phyloP scores from a whole-genome alignment of 192 early-diverging fungal species.

The Spinellus fusiger region DNA sequence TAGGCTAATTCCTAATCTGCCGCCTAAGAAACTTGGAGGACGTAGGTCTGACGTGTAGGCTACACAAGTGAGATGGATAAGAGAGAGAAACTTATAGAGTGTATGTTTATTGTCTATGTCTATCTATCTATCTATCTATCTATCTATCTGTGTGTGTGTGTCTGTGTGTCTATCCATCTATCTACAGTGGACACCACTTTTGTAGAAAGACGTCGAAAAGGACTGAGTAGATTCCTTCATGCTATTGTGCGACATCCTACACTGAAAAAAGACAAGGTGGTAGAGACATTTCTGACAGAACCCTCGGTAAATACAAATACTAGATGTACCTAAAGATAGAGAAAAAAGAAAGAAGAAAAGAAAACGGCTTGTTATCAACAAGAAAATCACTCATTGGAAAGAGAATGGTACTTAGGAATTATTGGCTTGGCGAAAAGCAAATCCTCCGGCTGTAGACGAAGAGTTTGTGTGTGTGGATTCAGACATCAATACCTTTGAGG shows the following conservation, averaged over 20 bases:
- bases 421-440: slow-evolving; percentile 42
- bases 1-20: slow-evolving; percentile 73
- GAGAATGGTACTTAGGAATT: slow-evolving; percentile 56
- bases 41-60: slow-evolving; percentile 7
- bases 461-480: slow-evolving; percentile 39
- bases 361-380: not conserved
- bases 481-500: slow-evolving; percentile 24
- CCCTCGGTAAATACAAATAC: slow-evolving; percentile 44
- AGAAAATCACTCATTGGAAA: not conserved
- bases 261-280: slow-evolving; percentile 49
- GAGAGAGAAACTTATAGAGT: too few species aligned
- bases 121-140: too few species aligned
- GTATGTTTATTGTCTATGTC: too few species aligned
- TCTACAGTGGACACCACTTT: slow-evolving; percentile 58
- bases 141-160: too few species aligned
- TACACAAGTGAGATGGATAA: not conserved
- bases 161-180: not conserved
- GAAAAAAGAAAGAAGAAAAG: not conserved
- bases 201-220: slow-evolving; percentile 61
- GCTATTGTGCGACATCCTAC: slow-evolving; percentile 67
- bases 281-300: slow-evolving; percentile 59
- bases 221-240: slow-evolving; percentile 63
- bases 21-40: slow-evolving; percentile 79
- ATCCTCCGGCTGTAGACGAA: slow-evolving; percentile 46
- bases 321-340: too few species aligned